phyloP scores from a whole-genome alignment of 2,329 filamentous ascomycete genomes.

The Colletotrichum sp. region DNA sequence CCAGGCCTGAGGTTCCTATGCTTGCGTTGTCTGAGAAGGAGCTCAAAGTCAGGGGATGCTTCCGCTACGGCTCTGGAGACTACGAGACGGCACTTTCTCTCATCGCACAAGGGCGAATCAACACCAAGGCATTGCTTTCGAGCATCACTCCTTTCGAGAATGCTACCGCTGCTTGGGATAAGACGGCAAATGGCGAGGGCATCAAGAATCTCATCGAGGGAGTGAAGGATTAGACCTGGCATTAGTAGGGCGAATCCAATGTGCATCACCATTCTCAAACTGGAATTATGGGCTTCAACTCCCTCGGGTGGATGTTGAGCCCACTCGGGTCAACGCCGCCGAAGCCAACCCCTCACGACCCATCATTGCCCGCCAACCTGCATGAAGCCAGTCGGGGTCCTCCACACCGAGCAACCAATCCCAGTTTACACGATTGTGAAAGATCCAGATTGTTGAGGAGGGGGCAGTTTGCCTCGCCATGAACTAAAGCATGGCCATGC shows the following conservation, averaged over 20 bases:
- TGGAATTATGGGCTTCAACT: not conserved
- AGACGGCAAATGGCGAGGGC: conserved; percentile 21
- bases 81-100: not conserved
- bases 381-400: not conserved
- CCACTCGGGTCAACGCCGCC: not conserved
- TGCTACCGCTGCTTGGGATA: conserved; percentile 23
- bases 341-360: not conserved
- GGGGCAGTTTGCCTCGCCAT: not conserved
- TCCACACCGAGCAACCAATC: not conserved
- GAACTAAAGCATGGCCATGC: not conserved
- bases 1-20: not conserved
- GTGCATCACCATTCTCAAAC: not conserved
- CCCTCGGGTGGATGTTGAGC: not conserved
- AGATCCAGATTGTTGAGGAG: not conserved
- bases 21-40: conserved; percentile 1
- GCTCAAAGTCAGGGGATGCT: not conserved
- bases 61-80: not conserved
- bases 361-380: not conserved
- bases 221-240: not conserved
- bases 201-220: conserved; percentile 25
- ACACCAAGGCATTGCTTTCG: not conserved
- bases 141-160: conserved; percentile 18
- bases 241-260: accelerated
- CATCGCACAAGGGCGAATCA: not conserved
- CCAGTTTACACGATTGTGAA: not conserved